These are phyloP conservation scores for Pyrrhoderma lamaoense DNA, from an alignment of 1,284 basidiomycete species.

Conservation along the genomic window DNA sequence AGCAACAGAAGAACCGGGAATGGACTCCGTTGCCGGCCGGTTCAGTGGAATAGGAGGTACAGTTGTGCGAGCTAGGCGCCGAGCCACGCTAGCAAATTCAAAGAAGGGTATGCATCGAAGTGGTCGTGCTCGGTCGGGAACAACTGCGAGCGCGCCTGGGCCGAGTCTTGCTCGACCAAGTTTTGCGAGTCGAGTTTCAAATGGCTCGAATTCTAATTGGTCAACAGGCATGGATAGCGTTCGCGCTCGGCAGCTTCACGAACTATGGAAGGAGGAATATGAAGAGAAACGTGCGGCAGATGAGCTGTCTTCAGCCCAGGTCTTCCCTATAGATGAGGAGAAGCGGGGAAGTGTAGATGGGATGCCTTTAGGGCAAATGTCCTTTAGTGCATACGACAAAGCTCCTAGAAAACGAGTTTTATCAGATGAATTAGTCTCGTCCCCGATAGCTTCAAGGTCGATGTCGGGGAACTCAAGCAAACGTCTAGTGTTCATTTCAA, in stretches of 20 bases:
- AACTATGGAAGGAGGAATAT: slow-evolving; percentile 12
- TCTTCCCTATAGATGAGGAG: not conserved
- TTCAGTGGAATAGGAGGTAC: slow-evolving; percentile 40
- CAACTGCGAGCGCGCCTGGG: slow-evolving; percentile 10
- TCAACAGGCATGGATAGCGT: slow-evolving; percentile 13
- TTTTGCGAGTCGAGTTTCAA: not conserved
- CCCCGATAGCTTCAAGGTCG: slow-evolving; percentile 4
- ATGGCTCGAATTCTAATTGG: not conserved
- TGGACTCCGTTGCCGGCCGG: slow-evolving; percentile 40
- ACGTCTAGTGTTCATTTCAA: slow-evolving; percentile 13
- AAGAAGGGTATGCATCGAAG: not conserved
- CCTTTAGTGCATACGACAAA: too few species aligned
- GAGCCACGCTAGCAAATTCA: slow-evolving; percentile 14
- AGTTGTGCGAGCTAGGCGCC: slow-evolving; percentile 38
- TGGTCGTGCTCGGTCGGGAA: slow-evolving; percentile 6
- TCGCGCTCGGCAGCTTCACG: slow-evolving; percentile 10
- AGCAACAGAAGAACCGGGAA: slow-evolving; percentile 30
- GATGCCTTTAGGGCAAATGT: slow-evolving; percentile 1
- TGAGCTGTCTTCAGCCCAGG: not conserved
- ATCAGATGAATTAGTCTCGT: slow-evolving; percentile 10
- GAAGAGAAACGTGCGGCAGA: slow-evolving; percentile 8
- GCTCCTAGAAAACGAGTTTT: not conserved
- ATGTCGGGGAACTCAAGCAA: slow-evolving; percentile 4
- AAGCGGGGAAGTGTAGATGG: slow-evolving; percentile 6
- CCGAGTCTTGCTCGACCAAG: slow-evolving; percentile 1